These are phyloP conservation scores for Nitzschia sp. DNA, from an alignment of 108 stramenopile genomes.

Conservation along the genomic window DNA sequence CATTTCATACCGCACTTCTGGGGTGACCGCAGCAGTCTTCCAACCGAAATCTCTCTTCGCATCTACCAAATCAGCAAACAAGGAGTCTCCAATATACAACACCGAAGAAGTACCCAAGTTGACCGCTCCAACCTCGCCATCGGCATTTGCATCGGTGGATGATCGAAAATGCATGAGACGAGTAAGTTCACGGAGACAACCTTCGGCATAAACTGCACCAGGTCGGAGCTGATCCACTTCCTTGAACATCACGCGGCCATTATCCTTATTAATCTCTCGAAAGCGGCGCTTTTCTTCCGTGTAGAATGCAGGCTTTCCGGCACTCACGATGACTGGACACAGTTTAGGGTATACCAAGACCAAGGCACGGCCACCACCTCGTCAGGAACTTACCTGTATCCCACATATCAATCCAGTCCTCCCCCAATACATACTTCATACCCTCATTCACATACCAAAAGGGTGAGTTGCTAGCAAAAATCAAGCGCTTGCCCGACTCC, in stretches of 20 bases:
- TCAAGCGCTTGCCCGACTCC: conserved; percentile 68
- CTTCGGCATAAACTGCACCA: conserved; percentile 75
- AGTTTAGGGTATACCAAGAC: too few species aligned
- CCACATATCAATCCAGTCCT: conserved; percentile 82
- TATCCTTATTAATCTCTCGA: conserved; percentile 69
- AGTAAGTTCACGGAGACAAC: conserved; percentile 75
- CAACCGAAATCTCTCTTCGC: conserved; percentile 90
- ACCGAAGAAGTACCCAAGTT: conserved; percentile 68
- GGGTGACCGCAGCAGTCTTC: conserved; percentile 88
- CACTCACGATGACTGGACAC: conserved; percentile 68
- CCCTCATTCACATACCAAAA: conserved; percentile 93
- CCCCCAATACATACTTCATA: conserved; percentile 90
- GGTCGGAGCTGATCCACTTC: conserved; percentile 53
- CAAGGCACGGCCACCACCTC: too few species aligned
- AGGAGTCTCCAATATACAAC: conserved; percentile 93
- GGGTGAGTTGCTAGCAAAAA: conserved; percentile 87
- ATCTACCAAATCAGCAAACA: conserved; percentile 97
- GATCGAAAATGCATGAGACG: conserved; percentile 57
- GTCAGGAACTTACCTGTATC: conserved; percentile 59
- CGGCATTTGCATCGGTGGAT: conserved; percentile 13
- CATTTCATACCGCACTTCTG: conserved; percentile 76
- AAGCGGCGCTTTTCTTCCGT: conserved; percentile 82
- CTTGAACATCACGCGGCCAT: conserved; percentile 62
- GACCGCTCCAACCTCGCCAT: conserved; percentile 36
- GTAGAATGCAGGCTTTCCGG: conserved; percentile 94